Conservation (phyloP, 2,329 filamentous ascomycete genomes). For the Aspergillus niger region DNA sequence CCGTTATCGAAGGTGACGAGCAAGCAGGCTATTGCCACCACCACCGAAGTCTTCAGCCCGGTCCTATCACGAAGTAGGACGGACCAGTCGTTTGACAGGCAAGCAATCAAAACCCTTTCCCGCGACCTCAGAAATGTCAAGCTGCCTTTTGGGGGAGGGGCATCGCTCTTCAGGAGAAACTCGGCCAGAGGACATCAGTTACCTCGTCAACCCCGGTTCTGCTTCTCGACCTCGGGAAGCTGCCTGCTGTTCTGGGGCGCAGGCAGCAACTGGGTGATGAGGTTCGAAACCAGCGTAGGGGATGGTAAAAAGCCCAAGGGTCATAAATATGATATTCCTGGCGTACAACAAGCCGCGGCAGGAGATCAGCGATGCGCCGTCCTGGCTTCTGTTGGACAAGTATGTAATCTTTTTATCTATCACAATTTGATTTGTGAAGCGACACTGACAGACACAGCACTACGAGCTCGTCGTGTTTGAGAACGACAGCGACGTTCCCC, state of each 20-base stretch:
- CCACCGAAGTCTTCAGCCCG: conserved; percentile 14
- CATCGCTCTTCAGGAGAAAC: conserved; percentile 25
- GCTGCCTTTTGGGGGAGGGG: conserved; percentile 18
- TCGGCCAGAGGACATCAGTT: conserved; percentile 25
- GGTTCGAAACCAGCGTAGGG: conserved; percentile 33
- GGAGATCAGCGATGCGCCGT: conserved; percentile 37
- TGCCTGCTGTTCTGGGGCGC: conserved; percentile 26
- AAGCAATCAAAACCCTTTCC: conserved; percentile 19
- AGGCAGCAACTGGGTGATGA: conserved; percentile 25
- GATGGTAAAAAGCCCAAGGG: conserved; percentile 30
- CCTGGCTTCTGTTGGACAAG: conserved; percentile 29
- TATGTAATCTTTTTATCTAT: conserved; percentile 1
- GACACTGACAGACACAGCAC: conserved; percentile 23
- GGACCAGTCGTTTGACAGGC: conserved; percentile 18
- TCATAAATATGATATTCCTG: conserved; percentile 35
- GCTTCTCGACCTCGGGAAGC: conserved; percentile 32
- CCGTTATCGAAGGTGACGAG: conserved; percentile 18
- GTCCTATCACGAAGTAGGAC: conserved; percentile 13
- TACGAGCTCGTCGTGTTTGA: conserved; percentile 32
- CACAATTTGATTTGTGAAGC: background rate
- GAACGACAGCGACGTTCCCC: conserved; percentile 24
- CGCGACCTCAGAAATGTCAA: conserved; percentile 25
- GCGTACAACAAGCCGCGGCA: conserved; percentile 35
- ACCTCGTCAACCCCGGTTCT: conserved; percentile 33
- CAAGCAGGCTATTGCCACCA: conserved; percentile 16